Evolutionary conservation across 345 rosid genomes (phyloP), one percentile per base, ranked within the genome.

Genomic region (Laguncularia racemosa): DNA sequence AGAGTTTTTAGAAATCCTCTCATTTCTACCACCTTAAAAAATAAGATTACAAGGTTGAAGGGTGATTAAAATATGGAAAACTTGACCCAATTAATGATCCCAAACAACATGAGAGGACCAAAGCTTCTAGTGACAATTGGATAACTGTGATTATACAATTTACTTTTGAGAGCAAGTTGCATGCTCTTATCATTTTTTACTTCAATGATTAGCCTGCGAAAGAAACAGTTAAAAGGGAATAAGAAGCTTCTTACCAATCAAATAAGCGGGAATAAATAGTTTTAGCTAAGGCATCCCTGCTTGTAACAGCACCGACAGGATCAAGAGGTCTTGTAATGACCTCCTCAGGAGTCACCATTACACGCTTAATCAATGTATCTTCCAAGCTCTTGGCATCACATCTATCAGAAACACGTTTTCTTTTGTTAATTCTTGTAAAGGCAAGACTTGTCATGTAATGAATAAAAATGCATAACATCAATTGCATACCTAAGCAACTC

Each of bases 271-370:
- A 93, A 74, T 93, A 93, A 46, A 87, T 58, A 17, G 99, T 93
- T 84, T 93, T 93, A 40, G 97, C 97, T 28, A 89, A 75, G 44
- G 97, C 99, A 82, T 93, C 99, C 84, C 97, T 84, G 81, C 97
- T 93, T 59, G 77, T 74, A 17, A 80, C 19, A 60, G 99, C 99
- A 72, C 86, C 82, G 57, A 65, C 74, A 64, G 96, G 92, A 76
- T 93, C 99, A 52, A 93, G 95, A 64, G 96, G 80, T 83, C 95
- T 87, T 67, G 96, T 93, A 62, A 93, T 93, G 72, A 93, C 67
- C 84, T 93, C 99, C 73, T 93, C 99, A 56, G 99, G 99, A 55
- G 99, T 93, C 75, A 93, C 97, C 97, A 93, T 93, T 26, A 89
- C 99, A 79, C 99, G 99, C 81, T 89, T 79, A 67, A 90, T 87